Evolutionary conservation across 2,329 filamentous ascomycete genomes (phyloP).

Genomic region (Alternaria tenuissima): DNA sequence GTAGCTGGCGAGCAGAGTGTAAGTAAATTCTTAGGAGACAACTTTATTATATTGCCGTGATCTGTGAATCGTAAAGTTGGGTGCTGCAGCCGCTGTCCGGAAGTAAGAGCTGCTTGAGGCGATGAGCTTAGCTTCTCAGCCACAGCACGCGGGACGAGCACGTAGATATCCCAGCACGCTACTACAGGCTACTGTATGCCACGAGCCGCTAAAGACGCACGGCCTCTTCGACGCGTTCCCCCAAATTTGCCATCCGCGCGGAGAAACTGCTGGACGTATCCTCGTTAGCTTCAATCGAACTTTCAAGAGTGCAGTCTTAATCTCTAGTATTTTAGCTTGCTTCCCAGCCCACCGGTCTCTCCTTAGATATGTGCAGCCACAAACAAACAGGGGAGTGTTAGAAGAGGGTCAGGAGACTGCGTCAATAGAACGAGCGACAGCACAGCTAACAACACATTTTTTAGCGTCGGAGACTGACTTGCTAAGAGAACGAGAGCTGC

Average conservation of each 20-base stretch:
- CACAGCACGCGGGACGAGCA: too few species aligned
- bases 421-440: not conserved
- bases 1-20: not conserved
- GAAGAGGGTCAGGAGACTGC: not conserved
- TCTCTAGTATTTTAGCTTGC: slow-evolving; percentile 14
- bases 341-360: slow-evolving; percentile 8
- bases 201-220: slow-evolving; percentile 12
- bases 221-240: slow-evolving; percentile 8
- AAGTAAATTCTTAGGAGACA: too few species aligned
- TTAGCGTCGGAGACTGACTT: not conserved
- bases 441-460: not conserved
- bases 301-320: slow-evolving; percentile 6
- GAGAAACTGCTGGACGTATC: slow-evolving; percentile 16
- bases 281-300: too few species aligned
- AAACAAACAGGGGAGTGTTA: slow-evolving; percentile 6
- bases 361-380: not conserved
- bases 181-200: not conserved
- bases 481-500: not conserved
- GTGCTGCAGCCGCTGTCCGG: too few species aligned
- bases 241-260: slow-evolving; percentile 13
- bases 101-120: too few species aligned
- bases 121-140: too few species aligned
- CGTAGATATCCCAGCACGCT: slow-evolving; percentile 11
- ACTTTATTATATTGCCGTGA: too few species aligned
- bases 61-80: too few species aligned